Evolutionary conservation across 75 land plant genomes (phyloP).

Genomic region (Cupressus sempervirens): DNA sequence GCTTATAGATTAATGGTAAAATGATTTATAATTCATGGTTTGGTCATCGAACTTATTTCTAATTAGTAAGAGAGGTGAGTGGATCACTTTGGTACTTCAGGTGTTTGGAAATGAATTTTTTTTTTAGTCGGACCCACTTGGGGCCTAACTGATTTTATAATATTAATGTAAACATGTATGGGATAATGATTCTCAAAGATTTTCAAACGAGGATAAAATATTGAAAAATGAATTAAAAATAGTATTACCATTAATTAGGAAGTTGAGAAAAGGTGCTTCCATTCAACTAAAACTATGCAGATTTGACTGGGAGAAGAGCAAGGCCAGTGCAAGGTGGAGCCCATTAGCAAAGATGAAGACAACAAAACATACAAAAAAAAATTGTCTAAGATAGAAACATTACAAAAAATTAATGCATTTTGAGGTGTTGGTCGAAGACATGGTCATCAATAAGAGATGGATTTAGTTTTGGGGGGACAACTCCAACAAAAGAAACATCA

Average conservation of each 20-base stretch:
- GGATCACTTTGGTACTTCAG: too few relatives aligned
- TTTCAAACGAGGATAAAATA: too few relatives aligned
- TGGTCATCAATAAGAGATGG: neutral
- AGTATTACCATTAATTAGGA: neutral
- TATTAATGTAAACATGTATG: too few relatives aligned
- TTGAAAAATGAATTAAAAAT: neutral
- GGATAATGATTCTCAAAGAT: conserved; percentile 67
- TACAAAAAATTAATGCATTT: neutral
- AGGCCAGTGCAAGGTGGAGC: conserved; percentile 8
- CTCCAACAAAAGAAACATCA: neutral
- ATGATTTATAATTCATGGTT: too few relatives aligned
- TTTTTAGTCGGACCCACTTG: too few relatives aligned
- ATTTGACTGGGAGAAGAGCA: neutral
- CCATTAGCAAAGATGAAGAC: neutral
- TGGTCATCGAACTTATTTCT: too few relatives aligned
- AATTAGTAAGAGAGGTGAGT: too few relatives aligned
- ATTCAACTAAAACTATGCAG: conserved; percentile 2
- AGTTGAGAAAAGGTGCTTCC: neutral
- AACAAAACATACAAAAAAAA: neutral
- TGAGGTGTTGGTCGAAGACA: neutral
- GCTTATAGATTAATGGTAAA: too few relatives aligned
- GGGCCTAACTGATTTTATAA: too few relatives aligned
- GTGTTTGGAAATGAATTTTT: too few relatives aligned
- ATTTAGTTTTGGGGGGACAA: neutral
- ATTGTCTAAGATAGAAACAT: neutral